phyloP scores from a whole-genome alignment of 1,284 basidiomycete species.

The Termitomyces sp. region DNA sequence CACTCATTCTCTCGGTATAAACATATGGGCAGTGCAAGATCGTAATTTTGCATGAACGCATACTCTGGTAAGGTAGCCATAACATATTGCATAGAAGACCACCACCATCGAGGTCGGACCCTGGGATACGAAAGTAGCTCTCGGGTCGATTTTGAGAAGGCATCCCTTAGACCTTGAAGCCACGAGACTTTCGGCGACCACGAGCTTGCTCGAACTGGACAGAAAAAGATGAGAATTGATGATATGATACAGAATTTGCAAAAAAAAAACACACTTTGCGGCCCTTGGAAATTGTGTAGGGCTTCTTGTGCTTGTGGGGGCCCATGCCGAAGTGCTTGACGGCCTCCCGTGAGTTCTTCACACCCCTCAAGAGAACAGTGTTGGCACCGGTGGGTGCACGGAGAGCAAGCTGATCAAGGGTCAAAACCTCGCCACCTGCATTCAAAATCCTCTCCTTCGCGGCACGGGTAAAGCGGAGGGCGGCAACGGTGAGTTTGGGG shows the following conservation, averaged over 20 bases:
- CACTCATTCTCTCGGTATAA: not conserved
- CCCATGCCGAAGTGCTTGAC: slow-evolving; percentile 97
- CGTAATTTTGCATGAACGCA: slow-evolving; percentile 7
- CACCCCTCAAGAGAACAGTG: slow-evolving; percentile 90
- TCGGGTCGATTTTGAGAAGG: slow-evolving; percentile 12
- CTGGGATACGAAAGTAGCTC: slow-evolving; percentile 2
- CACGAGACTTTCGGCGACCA: slow-evolving; percentile 91
- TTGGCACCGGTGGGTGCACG: slow-evolving; percentile 93
- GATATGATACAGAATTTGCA: not conserved
- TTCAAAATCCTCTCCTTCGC: slow-evolving; percentile 94
- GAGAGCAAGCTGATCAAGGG: slow-evolving; percentile 94
- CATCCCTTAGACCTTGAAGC: slow-evolving; percentile 75
- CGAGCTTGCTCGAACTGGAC: slow-evolving; percentile 78
- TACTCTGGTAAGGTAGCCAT: slow-evolving; percentile 15
- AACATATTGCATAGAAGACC: slow-evolving; percentile 16
- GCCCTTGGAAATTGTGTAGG: slow-evolving; percentile 90
- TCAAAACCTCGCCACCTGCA: slow-evolving; percentile 92
- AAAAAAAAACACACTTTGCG: slow-evolving; percentile 63
- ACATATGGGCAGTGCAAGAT: not conserved
- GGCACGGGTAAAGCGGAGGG: slow-evolving; percentile 90
- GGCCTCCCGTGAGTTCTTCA: slow-evolving; percentile 90
- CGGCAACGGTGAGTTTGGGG: slow-evolving; percentile 92
- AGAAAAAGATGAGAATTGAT: slow-evolving; percentile 9
- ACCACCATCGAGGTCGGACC: slow-evolving; percentile 10
- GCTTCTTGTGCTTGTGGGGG: slow-evolving; percentile 92